Conservation (phyloP, 768 basidiomycete genomes). For the Amanita molliuscula region DNA sequence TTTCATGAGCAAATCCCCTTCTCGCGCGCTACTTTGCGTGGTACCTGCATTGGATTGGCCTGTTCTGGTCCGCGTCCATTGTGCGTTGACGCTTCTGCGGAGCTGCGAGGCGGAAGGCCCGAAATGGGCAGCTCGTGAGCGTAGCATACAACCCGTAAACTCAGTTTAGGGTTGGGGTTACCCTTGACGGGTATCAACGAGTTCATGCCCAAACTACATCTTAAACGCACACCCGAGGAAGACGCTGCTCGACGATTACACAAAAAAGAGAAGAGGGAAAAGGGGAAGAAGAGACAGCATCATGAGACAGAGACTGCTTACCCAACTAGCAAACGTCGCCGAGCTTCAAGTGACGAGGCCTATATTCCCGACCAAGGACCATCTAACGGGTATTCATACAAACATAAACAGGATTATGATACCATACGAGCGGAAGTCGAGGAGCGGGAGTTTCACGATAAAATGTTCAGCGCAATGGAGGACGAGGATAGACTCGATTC, state of each 20-base stretch:
- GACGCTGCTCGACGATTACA: constrained; percentile 32
- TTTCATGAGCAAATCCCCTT: neutral
- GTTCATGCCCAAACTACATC: constrained; percentile 45
- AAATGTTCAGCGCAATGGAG: constrained; percentile 59
- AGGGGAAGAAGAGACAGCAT: constrained; percentile 16
- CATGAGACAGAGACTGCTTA: constrained; percentile 9
- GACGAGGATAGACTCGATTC: constrained; percentile 64
- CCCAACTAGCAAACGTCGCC: constrained; percentile 16
- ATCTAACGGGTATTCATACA: constrained; percentile 10
- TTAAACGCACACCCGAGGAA: constrained; percentile 58
- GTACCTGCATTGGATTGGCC: neutral
- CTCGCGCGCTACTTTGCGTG: neutral
- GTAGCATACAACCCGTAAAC: constrained; percentile 2
- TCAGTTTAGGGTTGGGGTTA: constrained; percentile 9
- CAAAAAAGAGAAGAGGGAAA: constrained; percentile 28
- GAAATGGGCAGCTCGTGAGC: constrained; percentile 2
- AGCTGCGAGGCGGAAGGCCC: neutral
- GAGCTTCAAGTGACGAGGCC: constrained; percentile 33
- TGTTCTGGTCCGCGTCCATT: neutral
- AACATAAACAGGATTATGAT: constrained; percentile 33
- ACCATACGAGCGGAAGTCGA: constrained; percentile 44
- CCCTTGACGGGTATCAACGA: too few relatives aligned
- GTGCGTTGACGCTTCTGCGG: neutral
- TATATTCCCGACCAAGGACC: constrained; percentile 17
- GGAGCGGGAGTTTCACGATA: constrained; percentile 59